Evolutionary conservation across 495 filamentous ascomycete species (phyloP), one percentile per base, ranked within the genome.

Genomic region (Staphylotrichum tortipilum): DNA sequence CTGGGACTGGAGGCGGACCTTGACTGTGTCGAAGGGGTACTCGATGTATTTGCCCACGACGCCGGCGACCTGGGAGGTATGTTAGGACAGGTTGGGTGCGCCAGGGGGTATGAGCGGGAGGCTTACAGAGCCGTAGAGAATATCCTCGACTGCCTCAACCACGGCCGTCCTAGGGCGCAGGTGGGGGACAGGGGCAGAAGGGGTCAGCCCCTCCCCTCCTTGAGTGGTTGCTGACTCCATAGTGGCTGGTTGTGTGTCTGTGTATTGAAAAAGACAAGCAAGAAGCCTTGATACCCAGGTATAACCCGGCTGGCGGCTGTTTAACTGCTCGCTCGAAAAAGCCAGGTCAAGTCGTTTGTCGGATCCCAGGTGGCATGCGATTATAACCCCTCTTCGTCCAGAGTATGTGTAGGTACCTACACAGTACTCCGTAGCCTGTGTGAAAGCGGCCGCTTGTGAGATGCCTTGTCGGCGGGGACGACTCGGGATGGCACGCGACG

Each of bases 21-120:
- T 99, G 57, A 99, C 84, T 0, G 94, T 99, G 71, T 99, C 94
- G 67, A 97, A 97, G 26, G 94, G 94, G 64, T 94, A 99, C 61
- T 99, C 94, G 59, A 99, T 88, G 54, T 87, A 80, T 72, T 99
- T 99, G 52, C 92, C 94, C 19, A 86, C 85, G 48, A 92, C 83
- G 50, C 94, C 94, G 34, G 90, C 90, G 21, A 81, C 65, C 86
- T 89, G 55, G 2, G n/a, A 46, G 26, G 40, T 31, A 37, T 31
- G 53, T 67, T 60, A 60, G 46, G 28, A 34, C n/a, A 11, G 7
- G 29, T 46, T 47, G 26, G 36, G 17, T 53, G 42, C 23, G 14
- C 14, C 8, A 35, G 10, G 17, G 19, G 37, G 24, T 29, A 41
- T 17, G 24, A 29, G 45, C 28, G 39, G 46, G 39, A 38, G 19